Evolutionary conservation across 1,284 basidiomycete genomes (phyloP).

Genomic region (Lentinula novae-zelandiae): DNA sequence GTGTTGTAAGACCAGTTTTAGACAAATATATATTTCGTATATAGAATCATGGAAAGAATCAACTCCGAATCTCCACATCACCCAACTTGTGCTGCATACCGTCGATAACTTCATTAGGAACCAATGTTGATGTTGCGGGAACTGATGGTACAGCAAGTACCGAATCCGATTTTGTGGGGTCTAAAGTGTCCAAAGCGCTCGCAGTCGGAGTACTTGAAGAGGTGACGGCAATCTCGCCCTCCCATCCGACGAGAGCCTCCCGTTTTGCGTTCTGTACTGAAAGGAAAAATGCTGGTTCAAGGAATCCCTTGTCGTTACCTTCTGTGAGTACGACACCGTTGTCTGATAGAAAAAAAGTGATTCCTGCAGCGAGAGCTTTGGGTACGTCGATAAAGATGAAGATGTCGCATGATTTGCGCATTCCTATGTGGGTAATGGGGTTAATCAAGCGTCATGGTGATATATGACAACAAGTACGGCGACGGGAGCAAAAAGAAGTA

Average conservation of each 20-base stretch:
- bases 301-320: slow-evolving; percentile 46
- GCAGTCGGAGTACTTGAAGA: not conserved
- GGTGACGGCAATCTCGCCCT: not conserved
- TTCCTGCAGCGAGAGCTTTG: slow-evolving; percentile 66
- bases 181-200: not conserved
- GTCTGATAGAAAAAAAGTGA: slow-evolving; percentile 70
- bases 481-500: not conserved
- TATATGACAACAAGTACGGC: not conserved
- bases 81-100: not conserved
- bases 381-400: slow-evolving; percentile 75
- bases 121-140: not conserved
- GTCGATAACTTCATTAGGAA: not conserved
- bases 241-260: slow-evolving; percentile 30
- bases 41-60: not conserved
- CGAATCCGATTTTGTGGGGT: not conserved
- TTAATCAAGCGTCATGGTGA: not conserved
- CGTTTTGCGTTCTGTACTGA: slow-evolving; percentile 46
- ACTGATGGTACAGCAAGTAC: not conserved
- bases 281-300: slow-evolving; percentile 52
- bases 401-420: slow-evolving; percentile 70
- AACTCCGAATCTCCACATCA: not conserved
- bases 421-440: slow-evolving; percentile 45
- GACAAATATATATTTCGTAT: too few species aligned
- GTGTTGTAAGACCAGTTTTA: too few species aligned
- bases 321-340: slow-evolving; percentile 85